These are phyloP conservation scores for Penicillium paradoxum DNA, from an alignment of 495 filamentous ascomycete species.

Conservation along the genomic window DNA sequence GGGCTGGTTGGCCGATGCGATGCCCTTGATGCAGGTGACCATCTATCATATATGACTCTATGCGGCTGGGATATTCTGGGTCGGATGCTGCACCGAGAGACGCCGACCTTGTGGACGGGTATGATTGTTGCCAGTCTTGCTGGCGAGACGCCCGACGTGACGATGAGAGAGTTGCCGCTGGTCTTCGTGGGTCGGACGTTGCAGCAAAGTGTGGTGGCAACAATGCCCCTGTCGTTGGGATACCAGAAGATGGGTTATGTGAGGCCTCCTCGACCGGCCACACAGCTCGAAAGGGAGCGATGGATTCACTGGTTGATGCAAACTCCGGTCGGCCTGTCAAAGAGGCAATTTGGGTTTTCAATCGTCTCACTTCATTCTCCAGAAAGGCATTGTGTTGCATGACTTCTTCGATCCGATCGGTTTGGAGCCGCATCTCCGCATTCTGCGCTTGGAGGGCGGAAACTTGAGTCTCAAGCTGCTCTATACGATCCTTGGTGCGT, in stretches of 20 bases:
- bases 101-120: constrained; percentile 14
- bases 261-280: constrained; percentile 13
- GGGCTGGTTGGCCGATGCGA: constrained; percentile 1
- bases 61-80: constrained; percentile 9
- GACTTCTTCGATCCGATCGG: constrained; percentile 45
- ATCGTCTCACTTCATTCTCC: constrained; percentile 46
- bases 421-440: constrained; percentile 43
- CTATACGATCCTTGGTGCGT: constrained; percentile 56
- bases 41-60: constrained; percentile 21
- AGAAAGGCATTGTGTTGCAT: constrained; percentile 51
- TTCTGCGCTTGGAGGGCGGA: constrained; percentile 44
- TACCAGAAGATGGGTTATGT: not conserved
- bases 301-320: constrained; percentile 7
- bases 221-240: constrained; percentile 8
- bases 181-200: constrained; percentile 12
- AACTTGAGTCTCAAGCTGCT: constrained; percentile 49
- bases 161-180: constrained; percentile 6
- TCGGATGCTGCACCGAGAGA: constrained; percentile 18
- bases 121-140: constrained; percentile 21
- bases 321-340: constrained; percentile 10
- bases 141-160: constrained; percentile 16
- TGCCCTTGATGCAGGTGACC: constrained; percentile 10
- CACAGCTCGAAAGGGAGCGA: constrained; percentile 4
- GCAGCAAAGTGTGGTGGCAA: constrained; percentile 13
- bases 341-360: constrained; percentile 38